A percentile compares a stretch with the other conserved stretches of the same genome.
Conservation (phyloP, 257 asterid genomes). For the Fraxinus anomala region DNA sequence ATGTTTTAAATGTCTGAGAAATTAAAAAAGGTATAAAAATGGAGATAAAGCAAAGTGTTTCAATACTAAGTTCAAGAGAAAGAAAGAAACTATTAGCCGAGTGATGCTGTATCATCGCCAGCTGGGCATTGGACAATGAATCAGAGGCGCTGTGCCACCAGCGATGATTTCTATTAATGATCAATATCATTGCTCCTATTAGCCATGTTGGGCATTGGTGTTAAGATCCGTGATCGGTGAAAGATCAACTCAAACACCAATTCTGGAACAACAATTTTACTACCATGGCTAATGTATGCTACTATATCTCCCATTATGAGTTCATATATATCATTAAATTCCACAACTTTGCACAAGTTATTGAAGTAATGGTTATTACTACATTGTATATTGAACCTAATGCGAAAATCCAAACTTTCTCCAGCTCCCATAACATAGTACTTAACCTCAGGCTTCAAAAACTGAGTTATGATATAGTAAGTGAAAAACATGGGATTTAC, state of each 20-base stretch:
- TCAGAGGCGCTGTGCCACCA: neutral
- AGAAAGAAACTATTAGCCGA: no score
- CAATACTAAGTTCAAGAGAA: neutral
- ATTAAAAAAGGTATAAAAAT: neutral
- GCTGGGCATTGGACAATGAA: neutral
- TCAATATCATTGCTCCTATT: neutral
- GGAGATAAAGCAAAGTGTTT: neutral
- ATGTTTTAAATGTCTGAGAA: neutral
- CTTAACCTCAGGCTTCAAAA: neutral
- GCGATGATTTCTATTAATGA: neutral
- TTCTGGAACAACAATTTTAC: neutral
- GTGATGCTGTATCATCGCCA: neutral
- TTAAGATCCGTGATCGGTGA: neutral
- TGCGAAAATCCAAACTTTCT: slow-evolving; percentile 9
- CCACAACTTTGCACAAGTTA: neutral
- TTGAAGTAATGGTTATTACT: neutral
- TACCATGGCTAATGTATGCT: neutral
- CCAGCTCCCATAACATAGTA: neutral
- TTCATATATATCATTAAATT: neutral
- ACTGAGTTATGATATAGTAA: neutral
- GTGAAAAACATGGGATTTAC: slow-evolving; percentile 33
- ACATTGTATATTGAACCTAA: neutral
- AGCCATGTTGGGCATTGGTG: neutral
- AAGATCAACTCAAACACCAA: neutral
- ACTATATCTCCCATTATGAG: neutral